Evolutionary conservation across 257 asterid genomes (phyloP), one percentile per base, ranked within the genome.

Genomic region (Fraxinus excelsior): DNA sequence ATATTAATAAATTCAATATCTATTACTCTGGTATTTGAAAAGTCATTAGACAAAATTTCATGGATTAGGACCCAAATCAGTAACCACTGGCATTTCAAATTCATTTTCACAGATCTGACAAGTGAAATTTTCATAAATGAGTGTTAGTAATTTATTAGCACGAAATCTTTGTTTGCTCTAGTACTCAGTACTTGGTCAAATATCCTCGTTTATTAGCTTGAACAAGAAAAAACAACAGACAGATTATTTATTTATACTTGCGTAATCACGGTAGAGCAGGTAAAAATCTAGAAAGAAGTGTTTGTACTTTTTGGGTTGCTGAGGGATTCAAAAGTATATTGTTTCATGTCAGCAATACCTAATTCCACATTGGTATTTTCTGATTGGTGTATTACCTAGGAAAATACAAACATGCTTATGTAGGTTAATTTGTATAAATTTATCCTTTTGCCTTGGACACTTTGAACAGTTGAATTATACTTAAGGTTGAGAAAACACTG

Each of bases 291-390:
- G 19, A 70, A 67, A 68, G 76, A 67, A 1, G 4, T 37, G 23
- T 53, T 72, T 65, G 28, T 67, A n/a, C 29, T 49, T 25, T 60
- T 60, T 60, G 34, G 67, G 34, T 60, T 67, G 58, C 74, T 78
- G 85, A 84, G 29, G 71, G 34, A 56, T 72, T 85, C 86, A 84
- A 84, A 86, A 84, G 80, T 46, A 72, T 70, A 80, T 75, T 40
- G 67, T 23, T 79, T 78, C 88, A 87, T 70, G 19, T 26, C 69
- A 67, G 38, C 40, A 68, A 53, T 79, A 87, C 91, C 89, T 83
- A 85, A 83, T 67, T 72, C 85, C 87, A 83, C 81, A 69, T 66
- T 78, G 29, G 32, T 16, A 42, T 28, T 73, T 65, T 37, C 16
- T 82, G 21, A 73, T 84, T 78, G 84, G 76, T 75, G 46, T 70